Percentiles rank a stretch among this genome's conserved stretches.
Conservation (phyloP, 768 basidiomycete species). For the Boletus speciosus region DNA sequence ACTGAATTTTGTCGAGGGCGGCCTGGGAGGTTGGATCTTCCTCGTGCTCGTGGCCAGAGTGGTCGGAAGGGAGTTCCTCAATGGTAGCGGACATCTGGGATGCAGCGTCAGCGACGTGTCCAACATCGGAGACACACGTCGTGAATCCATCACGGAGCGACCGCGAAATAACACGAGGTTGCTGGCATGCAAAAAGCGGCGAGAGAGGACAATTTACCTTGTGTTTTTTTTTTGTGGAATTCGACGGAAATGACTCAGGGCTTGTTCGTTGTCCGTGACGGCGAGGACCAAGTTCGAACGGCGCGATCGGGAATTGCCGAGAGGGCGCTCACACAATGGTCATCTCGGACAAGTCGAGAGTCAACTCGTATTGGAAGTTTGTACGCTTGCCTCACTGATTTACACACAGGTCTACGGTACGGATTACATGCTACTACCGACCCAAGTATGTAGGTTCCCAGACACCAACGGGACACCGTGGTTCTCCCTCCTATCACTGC, state of each 20-base stretch:
- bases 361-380: background rate
- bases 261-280: constrained; percentile 35
- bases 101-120: constrained; percentile 23
- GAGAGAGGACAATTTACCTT: constrained; percentile 16
- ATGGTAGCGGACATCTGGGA: constrained; percentile 68
- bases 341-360: background rate
- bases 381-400: background rate
- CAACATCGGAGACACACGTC: constrained; percentile 26
- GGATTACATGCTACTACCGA: background rate
- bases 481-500: background rate
- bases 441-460: background rate
- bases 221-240: constrained; percentile 7
- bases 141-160: constrained; percentile 29
- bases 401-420: background rate
- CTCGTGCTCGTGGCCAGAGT: constrained; percentile 70
- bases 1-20: constrained; percentile 90
- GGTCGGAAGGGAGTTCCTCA: constrained; percentile 80
- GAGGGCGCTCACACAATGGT: background rate
- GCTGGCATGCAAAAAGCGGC: background rate
- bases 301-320: constrained; percentile 29
- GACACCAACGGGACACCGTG: background rate
- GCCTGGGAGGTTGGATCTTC: constrained; percentile 84
- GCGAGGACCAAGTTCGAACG: constrained; percentile 23
- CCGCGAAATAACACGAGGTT: background rate
- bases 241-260: constrained; percentile 9